These are phyloP conservation scores for Raphanus raphanistrum DNA, from an alignment of 345 rosid genomes.

Conservation along the genomic window DNA sequence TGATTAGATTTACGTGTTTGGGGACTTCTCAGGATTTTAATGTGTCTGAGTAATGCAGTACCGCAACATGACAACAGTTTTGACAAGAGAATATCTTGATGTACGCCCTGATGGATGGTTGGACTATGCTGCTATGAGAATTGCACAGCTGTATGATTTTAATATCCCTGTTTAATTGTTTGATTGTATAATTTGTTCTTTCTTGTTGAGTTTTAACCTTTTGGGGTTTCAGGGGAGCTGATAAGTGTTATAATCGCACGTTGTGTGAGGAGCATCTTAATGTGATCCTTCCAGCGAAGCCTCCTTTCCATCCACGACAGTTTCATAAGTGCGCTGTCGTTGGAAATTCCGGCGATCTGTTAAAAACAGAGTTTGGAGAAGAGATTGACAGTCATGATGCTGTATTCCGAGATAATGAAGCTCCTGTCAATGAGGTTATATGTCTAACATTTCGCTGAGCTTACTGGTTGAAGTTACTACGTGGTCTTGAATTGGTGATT, in stretches of 20 bases:
- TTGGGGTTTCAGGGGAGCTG: conserved; percentile 64
- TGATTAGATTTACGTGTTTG: conserved; percentile 1
- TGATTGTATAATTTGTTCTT: conserved; percentile 1
- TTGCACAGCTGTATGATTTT: conserved; percentile 76
- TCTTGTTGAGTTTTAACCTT: conserved; percentile 12
- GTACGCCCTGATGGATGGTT: conserved; percentile 92
- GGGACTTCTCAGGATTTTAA: conserved; percentile 9
- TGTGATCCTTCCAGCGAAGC: conserved; percentile 76
- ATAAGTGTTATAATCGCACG: conserved; percentile 76
- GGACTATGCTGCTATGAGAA: conserved; percentile 90
- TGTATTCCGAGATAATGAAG: conserved; percentile 93
- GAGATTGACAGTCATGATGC: conserved; percentile 95
- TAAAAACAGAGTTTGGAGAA: conserved; percentile 78
- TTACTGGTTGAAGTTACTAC: neutral
- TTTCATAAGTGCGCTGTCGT: conserved; percentile 87
- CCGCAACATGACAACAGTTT: conserved; percentile 93
- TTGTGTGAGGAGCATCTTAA: conserved; percentile 91
- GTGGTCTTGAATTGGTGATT: neutral
- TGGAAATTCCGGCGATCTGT: conserved; percentile 93
- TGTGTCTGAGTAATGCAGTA: conserved; percentile 56
- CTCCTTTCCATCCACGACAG: conserved; percentile 85
- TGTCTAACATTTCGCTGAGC: conserved; percentile 5
- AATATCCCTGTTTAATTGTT: conserved; percentile 8
- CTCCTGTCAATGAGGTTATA: conserved; percentile 85
- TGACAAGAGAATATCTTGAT: conserved; percentile 94